Evolutionary conservation across 2,329 filamentous ascomycete species (phyloP), one percentile per base, ranked within the genome.

Genomic region (Ceratocystis cubensis): DNA sequence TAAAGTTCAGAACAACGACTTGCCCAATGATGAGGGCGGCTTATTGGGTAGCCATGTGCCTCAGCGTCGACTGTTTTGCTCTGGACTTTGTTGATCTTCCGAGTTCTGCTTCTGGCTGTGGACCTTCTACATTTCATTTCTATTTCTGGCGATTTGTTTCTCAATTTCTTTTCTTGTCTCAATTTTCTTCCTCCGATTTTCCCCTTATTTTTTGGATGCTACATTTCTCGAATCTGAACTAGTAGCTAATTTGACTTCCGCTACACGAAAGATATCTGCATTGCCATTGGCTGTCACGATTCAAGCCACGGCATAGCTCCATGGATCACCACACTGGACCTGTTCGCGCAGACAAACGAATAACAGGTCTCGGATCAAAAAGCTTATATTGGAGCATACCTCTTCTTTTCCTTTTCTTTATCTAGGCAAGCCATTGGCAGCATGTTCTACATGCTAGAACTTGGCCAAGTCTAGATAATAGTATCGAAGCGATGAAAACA

Each of bases 371-470:
- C 37, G 10, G 37, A 41, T 13, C 37, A 41, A 41, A 37, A 41
- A 4, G 37, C 37, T 41, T 41, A 41, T 41, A 41, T 41, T 41
- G 37, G 37, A 41, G 37, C 37, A 41, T 41, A 41, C 2, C 8
- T 41, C 2, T 41, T 70, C 50, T 66, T 62, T 69, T 69, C 68
- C 71, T 70, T 67, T 69, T 71, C 70, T 66, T 69, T 70, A 45
- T 33, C 64, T 65, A 41, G 10, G 10, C 37, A 41, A 13, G 37
- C 3, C 37, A 41, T 41, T 41, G 37, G 10, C 37, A 41, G 37
- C 37, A 41, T 61, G 17, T 61, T 65, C 17, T 8, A 22, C 59
- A 25, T 45, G 61, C 41, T 64, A 1, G 20, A 25, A 53, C 20
- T 53, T 44, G 30, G n/a, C 59, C 15, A 25, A 44, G 33, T 10